A percentile compares a stretch with the other conserved stretches of the same genome.
Conservation (phyloP, 2,329 filamentous ascomycete species). For the Calonectria pseudoturangicola region DNA sequence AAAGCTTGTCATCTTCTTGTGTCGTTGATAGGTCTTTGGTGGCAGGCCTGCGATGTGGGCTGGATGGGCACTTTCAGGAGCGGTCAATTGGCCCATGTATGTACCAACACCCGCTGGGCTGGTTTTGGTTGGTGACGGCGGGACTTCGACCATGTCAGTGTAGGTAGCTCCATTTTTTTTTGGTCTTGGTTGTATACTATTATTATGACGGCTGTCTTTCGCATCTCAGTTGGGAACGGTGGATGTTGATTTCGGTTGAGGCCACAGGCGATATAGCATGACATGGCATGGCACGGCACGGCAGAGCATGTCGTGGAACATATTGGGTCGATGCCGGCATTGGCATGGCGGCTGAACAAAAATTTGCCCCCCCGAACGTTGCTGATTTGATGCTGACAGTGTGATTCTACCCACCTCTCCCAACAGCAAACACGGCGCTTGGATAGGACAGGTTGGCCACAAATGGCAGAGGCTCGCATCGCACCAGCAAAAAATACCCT, state of each 20-base stretch:
- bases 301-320: slow-evolving; percentile 2
- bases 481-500: slow-evolving; percentile 17
- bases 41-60: slow-evolving; percentile 18
- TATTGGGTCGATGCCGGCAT: slow-evolving; percentile 1
- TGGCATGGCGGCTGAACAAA: slow-evolving; percentile 16
- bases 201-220: slow-evolving; percentile 31
- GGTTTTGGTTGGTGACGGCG: neutral
- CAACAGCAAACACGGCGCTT: slow-evolving; percentile 32
- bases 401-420: slow-evolving; percentile 28
- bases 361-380: slow-evolving; percentile 22
- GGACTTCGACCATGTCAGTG: slow-evolving; percentile 34
- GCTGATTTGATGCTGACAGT: slow-evolving; percentile 41
- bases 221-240: slow-evolving; percentile 23
- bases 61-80: slow-evolving; percentile 20
- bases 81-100: slow-evolving; percentile 35
- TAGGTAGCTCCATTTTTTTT: slow-evolving; percentile 31
- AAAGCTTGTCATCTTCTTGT: slow-evolving; percentile 41
- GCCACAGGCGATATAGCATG: slow-evolving; percentile 22
- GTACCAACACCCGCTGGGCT: neutral
- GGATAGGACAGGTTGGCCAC: slow-evolving; percentile 36
- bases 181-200: slow-evolving; percentile 33
- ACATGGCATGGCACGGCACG: slow-evolving; percentile 11
- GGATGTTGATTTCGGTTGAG: slow-evolving; percentile 24
- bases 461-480: slow-evolving; percentile 21
- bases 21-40: slow-evolving; percentile 16